Evolutionary conservation across 2,329 filamentous ascomycete genomes (phyloP), one percentile per base, ranked within the genome.

Genomic region (Volutella citrinella): DNA sequence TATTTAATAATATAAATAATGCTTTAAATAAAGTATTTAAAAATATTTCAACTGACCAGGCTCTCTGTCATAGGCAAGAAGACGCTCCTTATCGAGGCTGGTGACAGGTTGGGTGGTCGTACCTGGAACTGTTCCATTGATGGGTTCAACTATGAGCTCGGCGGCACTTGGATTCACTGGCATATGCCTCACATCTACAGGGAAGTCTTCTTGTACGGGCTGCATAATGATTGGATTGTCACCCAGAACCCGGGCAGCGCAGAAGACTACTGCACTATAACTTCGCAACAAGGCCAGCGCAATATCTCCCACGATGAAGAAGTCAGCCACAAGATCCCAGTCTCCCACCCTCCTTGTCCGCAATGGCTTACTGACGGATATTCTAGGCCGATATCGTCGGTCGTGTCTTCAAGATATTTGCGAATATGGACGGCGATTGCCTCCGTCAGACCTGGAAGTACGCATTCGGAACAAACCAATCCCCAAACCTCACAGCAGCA

Each of bases 161-260:
- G 66, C 2, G 65, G 66, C 0, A 66, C 64, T 1, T 69, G 64
- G 64, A 48, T 69, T 4, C 59, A 61, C 18, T 63, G 61, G 59
- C 43, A 46, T 26, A 57, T 61, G 46, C 50, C 63, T 7, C 60
- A 64, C 40, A 54, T 66, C 7, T 66, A 59, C 49, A 51, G 60
- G 5, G 68, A 72, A 40, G 56, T 70, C 6, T 56, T 58, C 3
- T 49, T 64, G 11, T 71, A 70, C 41, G 49, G 59, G 7, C 60
- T 71, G 49, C 47, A 55, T 9, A 34, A 42, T 16, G 40, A 43
- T 10, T 38, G 32, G 35, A 25, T 43, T 4, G 32, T 38, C 7
- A 38, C 35, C 9, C 39, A 42, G n/a, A 42, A 32, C 13, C 32
- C 35, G 3, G 39, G 35, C 5, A 20, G 23, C 11, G 27, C 24